These are phyloP conservation scores for Recurvomyces mirabilis DNA, from an alignment of 495 filamentous ascomycete genomes.

Conservation along the genomic window DNA sequence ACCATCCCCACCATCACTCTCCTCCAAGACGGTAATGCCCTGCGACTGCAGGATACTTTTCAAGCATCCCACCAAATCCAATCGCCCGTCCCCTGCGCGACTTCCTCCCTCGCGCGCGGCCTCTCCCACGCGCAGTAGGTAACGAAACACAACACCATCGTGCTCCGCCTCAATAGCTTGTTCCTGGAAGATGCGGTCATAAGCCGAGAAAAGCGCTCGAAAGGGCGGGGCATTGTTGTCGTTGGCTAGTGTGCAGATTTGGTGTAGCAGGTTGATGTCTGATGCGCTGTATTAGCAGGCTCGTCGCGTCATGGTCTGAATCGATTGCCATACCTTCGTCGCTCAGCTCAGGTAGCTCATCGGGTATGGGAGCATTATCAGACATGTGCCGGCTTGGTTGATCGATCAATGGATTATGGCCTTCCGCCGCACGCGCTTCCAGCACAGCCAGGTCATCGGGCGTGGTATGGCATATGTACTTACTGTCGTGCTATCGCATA, in stretches of 20 bases:
- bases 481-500: conserved; percentile 8
- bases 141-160: conserved; percentile 61
- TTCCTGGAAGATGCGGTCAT: conserved; percentile 57
- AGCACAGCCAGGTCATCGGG: conserved; percentile 21
- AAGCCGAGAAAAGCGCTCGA: conserved; percentile 68
- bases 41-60: conserved; percentile 50
- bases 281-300: background rate
- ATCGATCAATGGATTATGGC: background rate
- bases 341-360: conserved; percentile 40
- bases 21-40: conserved; percentile 42
- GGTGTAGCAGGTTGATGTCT: conserved; percentile 72
- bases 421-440: conserved; percentile 22
- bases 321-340: conserved; percentile 50
- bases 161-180: conserved; percentile 58
- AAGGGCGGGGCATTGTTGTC: conserved; percentile 56
- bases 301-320: background rate
- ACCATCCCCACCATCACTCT: conserved; percentile 26
- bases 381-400: conserved; percentile 11
- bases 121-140: conserved; percentile 71
- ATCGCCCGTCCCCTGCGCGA: conserved; percentile 24
- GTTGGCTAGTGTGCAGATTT: conserved; percentile 64
- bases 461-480: conserved; percentile 9
- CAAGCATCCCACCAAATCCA: conserved; percentile 51
- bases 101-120: conserved; percentile 15
- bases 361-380: conserved; percentile 26